Evolutionary conservation across 1,139 yeast genomes (phyloP).

Genomic region (Yamadazyma trypodendri): DNA sequence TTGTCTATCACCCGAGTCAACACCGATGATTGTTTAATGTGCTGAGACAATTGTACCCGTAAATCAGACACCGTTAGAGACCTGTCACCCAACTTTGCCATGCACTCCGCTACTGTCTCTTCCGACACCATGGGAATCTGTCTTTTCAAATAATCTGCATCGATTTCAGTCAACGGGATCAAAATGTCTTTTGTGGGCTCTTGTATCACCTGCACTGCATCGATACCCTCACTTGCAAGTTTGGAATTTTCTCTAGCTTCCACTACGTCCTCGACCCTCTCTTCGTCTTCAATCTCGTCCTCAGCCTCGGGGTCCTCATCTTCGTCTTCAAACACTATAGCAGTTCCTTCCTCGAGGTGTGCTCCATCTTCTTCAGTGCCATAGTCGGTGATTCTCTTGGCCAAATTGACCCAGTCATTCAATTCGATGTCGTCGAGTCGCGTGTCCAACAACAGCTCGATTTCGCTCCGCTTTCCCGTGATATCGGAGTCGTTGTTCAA

Average conservation of each 20-base stretch:
- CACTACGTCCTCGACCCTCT: conserved; percentile 11
- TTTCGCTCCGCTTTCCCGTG: conserved; percentile 33
- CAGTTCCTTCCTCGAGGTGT: conserved; percentile 20
- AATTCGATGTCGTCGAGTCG: conserved; percentile 47
- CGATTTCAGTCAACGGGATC: conserved; percentile 22
- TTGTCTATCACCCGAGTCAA: conserved; percentile 5
- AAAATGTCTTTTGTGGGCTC: conserved; percentile 2
- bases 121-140: not conserved
- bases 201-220: conserved; percentile 10
- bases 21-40: conserved; percentile 39
- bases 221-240: conserved; percentile 8
- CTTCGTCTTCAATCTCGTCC: conserved; percentile 18
- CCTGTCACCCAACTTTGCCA: conserved; percentile 1
- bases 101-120: not conserved
- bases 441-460: conserved; percentile 44
- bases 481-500: conserved; percentile 48
- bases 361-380: conserved; percentile 28
- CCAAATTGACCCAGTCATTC: conserved; percentile 51
- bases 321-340: conserved; percentile 28
- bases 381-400: conserved; percentile 60
- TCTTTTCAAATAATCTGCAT: conserved; percentile 19
- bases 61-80: conserved; percentile 30
- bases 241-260: conserved; percentile 9
- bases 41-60: conserved; percentile 50
- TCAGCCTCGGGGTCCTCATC: conserved; percentile 29